Evolutionary conservation across 805 yeast species (phyloP).

Genomic region (Barnettozyma wickerhamii): DNA sequence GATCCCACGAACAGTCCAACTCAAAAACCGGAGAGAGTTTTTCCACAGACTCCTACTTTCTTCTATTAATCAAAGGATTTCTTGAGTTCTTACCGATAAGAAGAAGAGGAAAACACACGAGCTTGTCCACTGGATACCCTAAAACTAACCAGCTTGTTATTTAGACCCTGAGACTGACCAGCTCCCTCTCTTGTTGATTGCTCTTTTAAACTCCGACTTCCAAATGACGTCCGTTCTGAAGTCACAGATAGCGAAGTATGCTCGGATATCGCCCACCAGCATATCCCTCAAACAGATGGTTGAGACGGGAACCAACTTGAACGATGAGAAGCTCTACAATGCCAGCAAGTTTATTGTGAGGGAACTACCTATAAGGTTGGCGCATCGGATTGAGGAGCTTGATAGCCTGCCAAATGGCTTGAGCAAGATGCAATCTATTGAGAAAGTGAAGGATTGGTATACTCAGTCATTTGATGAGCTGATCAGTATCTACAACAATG

Average conservation of each 20-base stretch:
- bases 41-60: no score
- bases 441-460: slow-evolving; percentile 81
- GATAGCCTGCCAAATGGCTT: slow-evolving; percentile 77
- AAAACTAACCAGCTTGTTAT: no score
- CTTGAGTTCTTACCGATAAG: no score
- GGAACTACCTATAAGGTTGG: slow-evolving; percentile 82
- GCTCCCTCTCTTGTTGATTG: not conserved
- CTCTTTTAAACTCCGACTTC: not conserved
- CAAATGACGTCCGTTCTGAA: slow-evolving; percentile 13
- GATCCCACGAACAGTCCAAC: not conserved
- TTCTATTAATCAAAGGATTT: no score
- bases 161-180: no score
- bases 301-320: slow-evolving; percentile 78
- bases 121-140: no score
- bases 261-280: slow-evolving; percentile 76
- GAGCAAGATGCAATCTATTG: slow-evolving; percentile 67
- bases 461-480: slow-evolving; percentile 86
- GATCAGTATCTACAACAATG: slow-evolving; percentile 39
- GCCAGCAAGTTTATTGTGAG: slow-evolving; percentile 83
- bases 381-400: slow-evolving; percentile 80
- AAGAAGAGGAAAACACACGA: no score
- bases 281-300: slow-evolving; percentile 87
- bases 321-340: slow-evolving; percentile 71
- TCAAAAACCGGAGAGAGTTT: no score
- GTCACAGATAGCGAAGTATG: slow-evolving; percentile 39